Evolutionary conservation across 805 yeast species (phyloP), one percentile per base, ranked within the genome.

Genomic region (Clavispora asparagi): DNA sequence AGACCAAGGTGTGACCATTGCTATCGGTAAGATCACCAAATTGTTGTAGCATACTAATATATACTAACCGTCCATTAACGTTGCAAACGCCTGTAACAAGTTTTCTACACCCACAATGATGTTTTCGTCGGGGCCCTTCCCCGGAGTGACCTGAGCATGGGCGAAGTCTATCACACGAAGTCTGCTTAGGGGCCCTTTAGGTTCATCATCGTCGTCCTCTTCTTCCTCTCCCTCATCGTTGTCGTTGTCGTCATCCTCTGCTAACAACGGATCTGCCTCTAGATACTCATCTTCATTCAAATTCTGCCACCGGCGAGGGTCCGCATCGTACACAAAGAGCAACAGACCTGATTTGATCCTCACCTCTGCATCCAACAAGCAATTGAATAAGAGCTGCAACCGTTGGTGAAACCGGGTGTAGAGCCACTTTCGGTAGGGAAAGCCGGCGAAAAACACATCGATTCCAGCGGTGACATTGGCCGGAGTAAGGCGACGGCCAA

Each of bases 1-100:
- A 79, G 99, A 94, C 71, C 98, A 94, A 74, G 99, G 98, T 65
- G 83, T 83, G 52, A 94, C 99, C 44, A 91, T 94, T 71, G 99
- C 99, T 55, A 94, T 94, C 68, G 99, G 99, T 72, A 91, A 92
- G 72, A 89, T 94, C 61, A 87, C 96, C 49, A 92, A 92, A 74
- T 74, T 94, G 54, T 74, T 90, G 67, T 83, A 78, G 50, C 64
- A 55, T 31, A 29, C 17, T 27, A 31, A 29, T 23, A 37, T 7
- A 37, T 37, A 37, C 29, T 25, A 37, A n/a, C 23, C 38, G 7
- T 19, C 38, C 17, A 53, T 36, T 41, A 66, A 45, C 4, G 48
- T 46, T 41, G 74, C 73, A 38, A 84, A 65, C 1, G 74, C 58
- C 0, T 48, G 52, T 6, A 85, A 66, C 42, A 90, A 62, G 51